These are phyloP conservation scores for Austroboletus festivus DNA, from an alignment of 768 basidiomycete species.

Conservation along the genomic window DNA sequence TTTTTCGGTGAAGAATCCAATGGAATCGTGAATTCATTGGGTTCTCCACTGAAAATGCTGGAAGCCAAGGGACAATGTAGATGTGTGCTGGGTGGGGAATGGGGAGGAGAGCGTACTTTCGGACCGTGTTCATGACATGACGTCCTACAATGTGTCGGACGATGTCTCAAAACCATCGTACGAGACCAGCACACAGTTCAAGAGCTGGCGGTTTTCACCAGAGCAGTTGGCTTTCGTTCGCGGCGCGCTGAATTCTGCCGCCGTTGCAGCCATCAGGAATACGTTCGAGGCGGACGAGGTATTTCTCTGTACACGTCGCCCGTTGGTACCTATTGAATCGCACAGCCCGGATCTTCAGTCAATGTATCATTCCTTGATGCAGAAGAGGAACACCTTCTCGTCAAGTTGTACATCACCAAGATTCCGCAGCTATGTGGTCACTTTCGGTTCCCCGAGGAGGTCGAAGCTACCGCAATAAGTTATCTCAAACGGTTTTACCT, in stretches of 20 bases:
- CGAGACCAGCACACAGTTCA: constrained; percentile 76
- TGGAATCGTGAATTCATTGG: too few species aligned
- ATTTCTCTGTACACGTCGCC: constrained; percentile 17
- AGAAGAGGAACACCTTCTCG: constrained; percentile 82
- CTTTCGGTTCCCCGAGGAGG: constrained; percentile 87
- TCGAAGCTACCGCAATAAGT: constrained; percentile 87
- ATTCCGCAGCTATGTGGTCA: constrained; percentile 80
- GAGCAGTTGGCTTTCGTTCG: constrained; percentile 62
- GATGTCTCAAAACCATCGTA: constrained; percentile 46
- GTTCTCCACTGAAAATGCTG: too few species aligned
- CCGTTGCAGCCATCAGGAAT: constrained; percentile 70
- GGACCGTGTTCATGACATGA: too few species aligned
- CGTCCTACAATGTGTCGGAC: background rate
- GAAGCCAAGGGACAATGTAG: too few species aligned
- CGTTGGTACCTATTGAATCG: constrained; percentile 2
- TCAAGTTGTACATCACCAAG: constrained; percentile 85
- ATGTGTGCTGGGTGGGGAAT: too few species aligned
- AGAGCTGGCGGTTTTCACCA: constrained; percentile 85
- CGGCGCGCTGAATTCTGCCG: constrained; percentile 64
- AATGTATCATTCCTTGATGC: constrained; percentile 68
- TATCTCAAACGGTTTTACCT: constrained; percentile 97
- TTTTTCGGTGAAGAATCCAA: too few species aligned
- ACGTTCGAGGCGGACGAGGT: constrained; percentile 83
- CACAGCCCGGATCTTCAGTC: constrained; percentile 69
- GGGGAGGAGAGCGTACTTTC: too few species aligned